These are phyloP conservation scores for Erodium chrysanthum DNA, from an alignment of 441 rosid genomes.

Conservation along the genomic window DNA sequence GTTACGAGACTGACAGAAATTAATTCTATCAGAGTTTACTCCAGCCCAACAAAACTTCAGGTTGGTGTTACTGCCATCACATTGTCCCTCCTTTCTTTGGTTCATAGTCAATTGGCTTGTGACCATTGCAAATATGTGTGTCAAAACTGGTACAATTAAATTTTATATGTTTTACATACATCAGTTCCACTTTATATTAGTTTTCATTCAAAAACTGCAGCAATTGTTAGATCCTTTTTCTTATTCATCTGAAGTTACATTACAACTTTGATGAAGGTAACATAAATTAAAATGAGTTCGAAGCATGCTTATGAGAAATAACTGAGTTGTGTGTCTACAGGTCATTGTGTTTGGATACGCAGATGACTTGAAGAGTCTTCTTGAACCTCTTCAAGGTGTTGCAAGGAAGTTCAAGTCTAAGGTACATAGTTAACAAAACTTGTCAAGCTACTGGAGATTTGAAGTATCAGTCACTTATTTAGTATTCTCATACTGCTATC, in stretches of 20 bases:
- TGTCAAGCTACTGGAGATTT: background rate
- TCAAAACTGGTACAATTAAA: background rate
- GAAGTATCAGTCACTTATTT: conserved; percentile 4
- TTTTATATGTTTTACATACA: background rate
- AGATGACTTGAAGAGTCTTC: conserved; percentile 47
- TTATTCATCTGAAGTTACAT: background rate
- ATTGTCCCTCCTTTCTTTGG: background rate
- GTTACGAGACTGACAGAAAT: conserved; percentile 64
- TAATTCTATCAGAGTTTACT: conserved; percentile 56
- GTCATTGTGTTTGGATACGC: conserved; percentile 52
- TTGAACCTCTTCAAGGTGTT: conserved; percentile 51
- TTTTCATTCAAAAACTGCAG: background rate
- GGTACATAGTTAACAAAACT: conserved; percentile 30
- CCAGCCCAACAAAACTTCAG: conserved; percentile 74
- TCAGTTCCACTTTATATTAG: background rate
- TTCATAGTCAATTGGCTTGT: background rate
- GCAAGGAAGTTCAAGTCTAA: conserved; percentile 68
- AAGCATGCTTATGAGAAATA: too few species aligned
- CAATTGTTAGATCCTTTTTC: background rate
- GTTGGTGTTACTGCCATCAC: conserved; percentile 27
- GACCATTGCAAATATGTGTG: background rate
- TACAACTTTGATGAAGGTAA: background rate
- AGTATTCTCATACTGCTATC: conserved; percentile 17
- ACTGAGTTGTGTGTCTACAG: conserved; percentile 26
- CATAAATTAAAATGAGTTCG: background rate